Base-by-base conservation (phyloP, 2,329 filamentous ascomycete species). In the Herpotrichia juniperi region DNA sequence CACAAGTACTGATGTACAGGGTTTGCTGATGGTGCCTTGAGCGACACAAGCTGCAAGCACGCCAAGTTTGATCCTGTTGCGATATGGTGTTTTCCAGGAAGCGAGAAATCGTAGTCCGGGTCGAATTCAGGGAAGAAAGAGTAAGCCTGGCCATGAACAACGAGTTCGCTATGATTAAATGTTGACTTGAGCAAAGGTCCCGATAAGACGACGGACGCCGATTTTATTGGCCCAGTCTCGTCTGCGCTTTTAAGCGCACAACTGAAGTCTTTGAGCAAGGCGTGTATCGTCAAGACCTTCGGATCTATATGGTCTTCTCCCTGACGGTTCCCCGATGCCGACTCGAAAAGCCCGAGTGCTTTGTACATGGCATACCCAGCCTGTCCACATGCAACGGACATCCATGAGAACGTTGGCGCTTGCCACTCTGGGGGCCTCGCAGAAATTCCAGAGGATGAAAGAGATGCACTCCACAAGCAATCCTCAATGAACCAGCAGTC, bases 381-480 rank as follows among this genome's bases (percentile, higher is more conserved):
- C 2, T 42, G 10, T 25, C 37, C 14, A 6, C 24, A 24, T 8
- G 35, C 39, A 11, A 57, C 21, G 14, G 51, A 54, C 3, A 51
- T 51, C 57, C 57, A 59, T 5, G 57, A 59, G 11, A 47, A 59
- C 2, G 54, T 56, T 16, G 57, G 57, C 24, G 51, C 57, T 4
- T 48, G 47, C 46, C 53, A 58, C 12, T 21, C 14, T 6, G 28
- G 25, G 4, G 46, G 42, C 14, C 16, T 42, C n/a, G 10, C n/a
- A 4, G 28, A n/a, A n/a, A 32, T n/a, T 19, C 17, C 11, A 3
- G 12, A 10, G 11, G 2, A 14, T 10, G 32, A 14, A 24, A n/a
- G 4, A 28, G 22, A 8, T 3, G 32, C 10, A 32, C 7, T 47
- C 57, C 57, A 57, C 1, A 47, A 17, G 14, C 48, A 43, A 30